Evolutionary conservation across 2,329 filamentous ascomycete genomes (phyloP).

Genomic region (Stromatinia cepivora): DNA sequence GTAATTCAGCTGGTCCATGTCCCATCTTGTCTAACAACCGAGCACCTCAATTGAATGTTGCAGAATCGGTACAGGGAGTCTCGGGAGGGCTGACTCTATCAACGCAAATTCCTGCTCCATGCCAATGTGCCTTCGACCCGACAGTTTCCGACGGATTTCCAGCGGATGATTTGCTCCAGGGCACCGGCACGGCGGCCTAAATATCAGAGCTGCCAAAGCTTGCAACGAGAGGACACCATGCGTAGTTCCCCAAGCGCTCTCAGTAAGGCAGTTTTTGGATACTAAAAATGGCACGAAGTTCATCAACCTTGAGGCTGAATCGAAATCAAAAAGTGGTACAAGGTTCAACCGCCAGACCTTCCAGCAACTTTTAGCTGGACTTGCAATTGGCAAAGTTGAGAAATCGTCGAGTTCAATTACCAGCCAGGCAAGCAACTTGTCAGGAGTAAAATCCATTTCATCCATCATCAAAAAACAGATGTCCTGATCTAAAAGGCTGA

Average conservation of each 20-base stretch:
- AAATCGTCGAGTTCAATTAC: neutral
- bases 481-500: neutral
- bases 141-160: neutral
- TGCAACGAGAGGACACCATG: neutral
- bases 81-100: neutral
- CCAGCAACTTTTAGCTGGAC: neutral
- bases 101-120: neutral
- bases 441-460: neutral
- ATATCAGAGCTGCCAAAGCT: neutral
- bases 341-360: neutral
- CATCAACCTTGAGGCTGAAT: neutral
- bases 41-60: neutral
- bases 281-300: neutral
- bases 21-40: neutral
- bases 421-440: neutral
- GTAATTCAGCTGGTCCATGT: neutral
- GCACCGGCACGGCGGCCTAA: neutral
- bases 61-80: neutral
- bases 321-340: neutral
- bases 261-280: neutral
- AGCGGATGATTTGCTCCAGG: neutral
- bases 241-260: neutral
- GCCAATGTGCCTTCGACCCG: neutral
- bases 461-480: neutral
- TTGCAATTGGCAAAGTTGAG: too few species aligned